Percentiles rank a stretch among this genome's conserved stretches.
These are phyloP conservation scores for Globisporangium canariense DNA, from an alignment of 352 stramenopile genomes.

Conservation along the genomic window DNA sequence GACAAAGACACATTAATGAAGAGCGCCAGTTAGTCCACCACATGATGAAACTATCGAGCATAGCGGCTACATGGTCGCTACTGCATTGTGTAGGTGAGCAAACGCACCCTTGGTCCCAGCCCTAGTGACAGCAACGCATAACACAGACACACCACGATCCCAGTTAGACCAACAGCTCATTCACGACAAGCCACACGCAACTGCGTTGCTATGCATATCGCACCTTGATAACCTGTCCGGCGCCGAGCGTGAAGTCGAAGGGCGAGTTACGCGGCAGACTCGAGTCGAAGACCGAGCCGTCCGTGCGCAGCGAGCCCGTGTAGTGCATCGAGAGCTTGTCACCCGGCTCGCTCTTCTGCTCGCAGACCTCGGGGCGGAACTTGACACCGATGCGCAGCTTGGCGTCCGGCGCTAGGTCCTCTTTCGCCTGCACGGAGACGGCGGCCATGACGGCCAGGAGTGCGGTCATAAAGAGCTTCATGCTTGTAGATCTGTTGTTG, in stretches of 20 bases:
- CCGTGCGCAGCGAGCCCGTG: conserved; percentile 93
- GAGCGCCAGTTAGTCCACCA: neutral
- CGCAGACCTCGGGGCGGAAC: conserved; percentile 63
- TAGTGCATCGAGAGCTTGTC: conserved; percentile 95
- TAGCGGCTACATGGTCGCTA: neutral
- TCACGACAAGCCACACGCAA: neutral
- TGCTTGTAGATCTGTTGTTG: conserved; percentile 11
- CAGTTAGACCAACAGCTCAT: conserved; percentile 6
- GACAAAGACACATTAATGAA: conserved; percentile 9
- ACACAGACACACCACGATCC: neutral
- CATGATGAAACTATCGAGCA: neutral
- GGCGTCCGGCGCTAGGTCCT: conserved; percentile 62
- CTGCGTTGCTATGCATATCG: neutral
- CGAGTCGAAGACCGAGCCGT: conserved; percentile 97
- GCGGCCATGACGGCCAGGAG: conserved; percentile 34
- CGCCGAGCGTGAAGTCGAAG: conserved; percentile 94
- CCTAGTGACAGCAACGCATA: conserved; percentile 20
- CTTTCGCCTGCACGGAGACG: conserved; percentile 45
- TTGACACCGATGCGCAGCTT: conserved; percentile 80
- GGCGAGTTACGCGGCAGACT: conserved; percentile 92
- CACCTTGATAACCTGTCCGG: conserved; percentile 94
- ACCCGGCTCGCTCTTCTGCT: conserved; percentile 69
- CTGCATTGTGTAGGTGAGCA: neutral
- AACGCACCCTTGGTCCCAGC: conserved; percentile 76
- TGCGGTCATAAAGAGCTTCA: conserved; percentile 43